Evolutionary conservation across 805 yeast genomes (phyloP).

Genomic region (Yamadazyma paraphyllophila): DNA sequence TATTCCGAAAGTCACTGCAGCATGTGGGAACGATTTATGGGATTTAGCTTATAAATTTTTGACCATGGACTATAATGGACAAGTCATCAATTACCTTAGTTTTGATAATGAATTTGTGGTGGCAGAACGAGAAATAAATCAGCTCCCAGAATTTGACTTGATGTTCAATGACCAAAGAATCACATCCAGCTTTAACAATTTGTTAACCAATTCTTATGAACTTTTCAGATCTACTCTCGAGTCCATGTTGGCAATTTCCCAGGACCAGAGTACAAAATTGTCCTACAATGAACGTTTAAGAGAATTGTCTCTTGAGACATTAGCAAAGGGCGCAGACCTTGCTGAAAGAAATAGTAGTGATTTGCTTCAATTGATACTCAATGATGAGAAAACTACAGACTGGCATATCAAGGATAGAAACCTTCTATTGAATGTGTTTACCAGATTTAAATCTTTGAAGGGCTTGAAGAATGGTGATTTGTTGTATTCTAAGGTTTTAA

Average conservation of each 20-base stretch:
- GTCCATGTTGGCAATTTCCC: conserved; percentile 39
- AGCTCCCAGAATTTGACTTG: conserved; percentile 16
- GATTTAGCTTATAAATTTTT: conserved; percentile 31
- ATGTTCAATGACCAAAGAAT: conserved; percentile 47
- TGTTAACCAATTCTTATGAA: conserved; percentile 19
- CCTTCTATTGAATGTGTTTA: conserved; percentile 57
- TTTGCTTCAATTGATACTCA: conserved; percentile 58
- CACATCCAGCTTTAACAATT: conserved; percentile 34
- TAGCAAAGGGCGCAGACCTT: conserved; percentile 57
- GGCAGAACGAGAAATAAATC: background rate
- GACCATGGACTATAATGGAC: conserved; percentile 20
- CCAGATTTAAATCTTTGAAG: conserved; percentile 62
- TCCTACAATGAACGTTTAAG: conserved; percentile 48
- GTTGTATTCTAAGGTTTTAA: conserved; percentile 52
- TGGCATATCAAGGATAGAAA: conserved; percentile 56
- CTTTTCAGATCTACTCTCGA: conserved; percentile 31
- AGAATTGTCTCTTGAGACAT: conserved; percentile 54
- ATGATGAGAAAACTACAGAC: conserved; percentile 22
- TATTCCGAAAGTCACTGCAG: conserved; percentile 40
- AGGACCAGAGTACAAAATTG: conserved; percentile 33
- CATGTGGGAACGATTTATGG: conserved; percentile 53
- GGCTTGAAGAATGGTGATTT: conserved; percentile 51
- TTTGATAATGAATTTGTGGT: conserved; percentile 1
- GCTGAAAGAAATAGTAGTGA: conserved; percentile 63
- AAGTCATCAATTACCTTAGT: conserved; percentile 14